These are phyloP conservation scores for Populus alba DNA, from an alignment of 345 rosid genomes.

Conservation along the genomic window DNA sequence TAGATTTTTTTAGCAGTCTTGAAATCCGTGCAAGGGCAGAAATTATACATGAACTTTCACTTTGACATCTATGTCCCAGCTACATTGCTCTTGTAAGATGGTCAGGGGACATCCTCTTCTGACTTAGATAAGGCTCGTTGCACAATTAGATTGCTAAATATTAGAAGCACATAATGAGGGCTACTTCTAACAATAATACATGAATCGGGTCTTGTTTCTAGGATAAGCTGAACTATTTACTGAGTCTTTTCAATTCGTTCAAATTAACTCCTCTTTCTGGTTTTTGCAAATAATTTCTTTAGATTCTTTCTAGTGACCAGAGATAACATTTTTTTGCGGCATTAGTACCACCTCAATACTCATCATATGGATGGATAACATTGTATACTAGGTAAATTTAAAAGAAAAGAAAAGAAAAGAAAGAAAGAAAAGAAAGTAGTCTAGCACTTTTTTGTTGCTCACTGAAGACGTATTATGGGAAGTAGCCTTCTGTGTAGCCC, in stretches of 20 bases:
- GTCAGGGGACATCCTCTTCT: neutral
- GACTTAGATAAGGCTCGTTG: no score
- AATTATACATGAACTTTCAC: neutral
- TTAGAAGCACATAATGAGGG: no score
- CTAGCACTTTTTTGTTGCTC: neutral
- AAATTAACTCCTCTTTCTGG: no score
- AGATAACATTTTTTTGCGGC: neutral
- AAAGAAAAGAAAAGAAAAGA: no score
- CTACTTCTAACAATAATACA: no score
- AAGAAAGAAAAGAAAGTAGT: neutral
- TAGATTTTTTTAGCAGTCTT: neutral
- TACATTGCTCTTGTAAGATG: neutral
- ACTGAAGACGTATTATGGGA: neutral
- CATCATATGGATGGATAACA: neutral
- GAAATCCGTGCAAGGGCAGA: neutral
- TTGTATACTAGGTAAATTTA: neutral
- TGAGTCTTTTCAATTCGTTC: no score
- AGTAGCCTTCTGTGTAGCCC: neutral
- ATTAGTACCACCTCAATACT: neutral
- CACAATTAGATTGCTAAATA: no score
- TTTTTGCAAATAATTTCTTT: neutral
- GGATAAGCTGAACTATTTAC: no score
- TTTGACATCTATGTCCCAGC: neutral
- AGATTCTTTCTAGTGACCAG: neutral
- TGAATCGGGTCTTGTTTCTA: no score